These are phyloP conservation scores for Penicillium sp. DNA, from an alignment of 2,329 filamentous ascomycete genomes.

Conservation along the genomic window DNA sequence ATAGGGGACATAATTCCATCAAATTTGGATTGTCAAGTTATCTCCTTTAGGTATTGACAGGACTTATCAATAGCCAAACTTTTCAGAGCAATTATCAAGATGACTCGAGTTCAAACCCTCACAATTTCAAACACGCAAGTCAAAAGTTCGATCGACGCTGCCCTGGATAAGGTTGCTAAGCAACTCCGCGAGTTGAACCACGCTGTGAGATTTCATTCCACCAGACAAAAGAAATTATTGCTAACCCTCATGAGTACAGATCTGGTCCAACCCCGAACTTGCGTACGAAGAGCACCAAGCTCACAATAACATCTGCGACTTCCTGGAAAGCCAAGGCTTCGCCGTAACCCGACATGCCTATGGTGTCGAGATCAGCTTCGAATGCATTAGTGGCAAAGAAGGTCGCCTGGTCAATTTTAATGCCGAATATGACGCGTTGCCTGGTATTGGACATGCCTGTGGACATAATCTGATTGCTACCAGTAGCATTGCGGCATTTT, in stretches of 20 bases:
- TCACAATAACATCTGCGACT: slow-evolving; percentile 15
- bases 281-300: slow-evolving; percentile 18
- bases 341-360: slow-evolving; percentile 14
- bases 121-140: neutral
- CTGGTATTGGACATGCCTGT: slow-evolving; percentile 23
- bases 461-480: slow-evolving; percentile 26
- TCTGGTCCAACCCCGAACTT: slow-evolving; percentile 16
- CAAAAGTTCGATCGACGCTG: neutral
- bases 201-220: neutral
- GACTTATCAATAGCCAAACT: neutral
- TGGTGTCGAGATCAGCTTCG: slow-evolving; percentile 11
- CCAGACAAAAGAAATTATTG: neutral
- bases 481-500: slow-evolving; percentile 13
- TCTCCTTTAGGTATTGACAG: neutral
- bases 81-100: neutral
- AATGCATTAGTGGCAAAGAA: slow-evolving; percentile 1
- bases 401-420: slow-evolving; percentile 18
- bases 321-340: slow-evolving; percentile 14
- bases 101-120: neutral
- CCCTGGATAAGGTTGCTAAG: neutral
- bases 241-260: neutral
- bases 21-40: too few relatives aligned
- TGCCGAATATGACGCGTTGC: slow-evolving; percentile 25
- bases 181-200: slow-evolving; percentile 1
- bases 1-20: neutral